Percentiles rank a stretch among this genome's conserved stretches.
Evolutionary conservation across 2,329 filamentous ascomycete genomes (phyloP).

Genomic region (Coleophoma eucalyptorum): DNA sequence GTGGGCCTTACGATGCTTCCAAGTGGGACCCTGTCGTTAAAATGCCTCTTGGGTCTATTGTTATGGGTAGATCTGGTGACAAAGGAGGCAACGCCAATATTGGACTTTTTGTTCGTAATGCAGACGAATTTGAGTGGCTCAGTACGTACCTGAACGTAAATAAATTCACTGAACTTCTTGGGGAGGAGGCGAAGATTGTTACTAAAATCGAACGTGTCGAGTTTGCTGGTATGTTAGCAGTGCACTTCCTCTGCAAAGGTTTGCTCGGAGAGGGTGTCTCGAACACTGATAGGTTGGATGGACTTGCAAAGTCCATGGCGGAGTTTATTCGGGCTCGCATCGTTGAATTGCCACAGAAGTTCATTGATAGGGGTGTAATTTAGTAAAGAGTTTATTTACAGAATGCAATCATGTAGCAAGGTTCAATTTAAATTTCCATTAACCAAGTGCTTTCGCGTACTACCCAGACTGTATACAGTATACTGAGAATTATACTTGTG

Average conservation of each 20-base stretch:
- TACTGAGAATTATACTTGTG: too few relatives aligned
- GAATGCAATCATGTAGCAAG: too few relatives aligned
- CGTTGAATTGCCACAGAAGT: conserved; percentile 12
- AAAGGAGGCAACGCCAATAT: conserved; percentile 31
- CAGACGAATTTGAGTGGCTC: conserved; percentile 1
- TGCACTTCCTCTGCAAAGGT: not conserved
- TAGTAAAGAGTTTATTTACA: too few relatives aligned
- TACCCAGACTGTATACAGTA: too few relatives aligned
- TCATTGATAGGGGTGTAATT: not conserved
- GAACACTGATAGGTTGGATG: conserved; percentile 9
- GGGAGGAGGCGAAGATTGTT: not conserved
- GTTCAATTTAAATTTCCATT: too few relatives aligned
- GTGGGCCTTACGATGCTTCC: too few relatives aligned
- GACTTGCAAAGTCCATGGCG: conserved; percentile 12
- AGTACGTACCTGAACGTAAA: not conserved
- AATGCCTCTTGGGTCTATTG: conserved; percentile 14
- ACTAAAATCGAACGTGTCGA: not conserved
- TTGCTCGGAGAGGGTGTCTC: conserved; percentile 26
- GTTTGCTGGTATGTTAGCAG: not conserved
- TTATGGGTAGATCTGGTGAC: conserved; percentile 29
- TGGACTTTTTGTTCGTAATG: conserved; percentile 27
- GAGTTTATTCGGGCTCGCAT: conserved; percentile 12
- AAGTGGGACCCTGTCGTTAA: too few relatives aligned
- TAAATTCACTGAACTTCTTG: not conserved
- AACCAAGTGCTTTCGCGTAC: too few relatives aligned